Percentiles rank a stretch among this genome's conserved stretches.
Conservation (phyloP, 768 basidiomycete species). For the Rubroboletus satanas region DNA sequence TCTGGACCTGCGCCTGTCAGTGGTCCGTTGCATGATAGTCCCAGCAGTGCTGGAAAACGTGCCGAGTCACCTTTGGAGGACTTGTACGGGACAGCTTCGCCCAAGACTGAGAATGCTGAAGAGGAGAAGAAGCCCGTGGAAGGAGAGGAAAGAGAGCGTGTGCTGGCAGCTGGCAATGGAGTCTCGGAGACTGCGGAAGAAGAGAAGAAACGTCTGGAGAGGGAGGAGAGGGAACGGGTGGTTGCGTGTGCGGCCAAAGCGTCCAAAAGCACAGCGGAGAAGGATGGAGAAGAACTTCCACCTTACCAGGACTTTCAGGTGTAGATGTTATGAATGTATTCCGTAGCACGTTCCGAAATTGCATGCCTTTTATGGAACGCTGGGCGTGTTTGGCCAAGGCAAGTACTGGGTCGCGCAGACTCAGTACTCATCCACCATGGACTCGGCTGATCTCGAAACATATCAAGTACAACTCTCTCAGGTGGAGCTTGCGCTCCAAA, state of each 20-base stretch:
- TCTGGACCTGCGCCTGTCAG: constrained; percentile 61
- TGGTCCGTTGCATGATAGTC: constrained; percentile 39
- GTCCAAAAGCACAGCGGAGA: constrained; percentile 27
- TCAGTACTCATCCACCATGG: too few relatives aligned
- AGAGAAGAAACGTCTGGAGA: constrained; percentile 61
- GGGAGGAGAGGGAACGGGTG: constrained; percentile 62
- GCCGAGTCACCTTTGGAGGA: constrained; percentile 27
- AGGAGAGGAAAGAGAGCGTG: constrained; percentile 49
- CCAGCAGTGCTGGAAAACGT: constrained; percentile 14
- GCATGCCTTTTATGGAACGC: constrained; percentile 22
- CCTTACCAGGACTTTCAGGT: constrained; percentile 41
- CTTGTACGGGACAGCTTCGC: constrained; percentile 26
- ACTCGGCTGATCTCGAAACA: constrained; percentile 67
- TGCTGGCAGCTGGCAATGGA: constrained; percentile 27
- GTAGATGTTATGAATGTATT: constrained; percentile 2
- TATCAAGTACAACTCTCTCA: constrained; percentile 90
- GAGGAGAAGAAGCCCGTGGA: constrained; percentile 65
- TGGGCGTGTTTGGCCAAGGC: not conserved
- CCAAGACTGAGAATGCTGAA: constrained; percentile 49
- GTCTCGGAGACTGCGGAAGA: constrained; percentile 51
- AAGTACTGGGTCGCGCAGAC: too few relatives aligned
- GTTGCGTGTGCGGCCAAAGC: constrained; percentile 21
- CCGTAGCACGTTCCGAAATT: not conserved
- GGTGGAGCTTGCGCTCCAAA: constrained; percentile 72
- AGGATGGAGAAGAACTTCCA: constrained; percentile 37